Evolutionary conservation across 2,329 filamentous ascomycete genomes (phyloP).

Genomic region (Fusarium burgessii): DNA sequence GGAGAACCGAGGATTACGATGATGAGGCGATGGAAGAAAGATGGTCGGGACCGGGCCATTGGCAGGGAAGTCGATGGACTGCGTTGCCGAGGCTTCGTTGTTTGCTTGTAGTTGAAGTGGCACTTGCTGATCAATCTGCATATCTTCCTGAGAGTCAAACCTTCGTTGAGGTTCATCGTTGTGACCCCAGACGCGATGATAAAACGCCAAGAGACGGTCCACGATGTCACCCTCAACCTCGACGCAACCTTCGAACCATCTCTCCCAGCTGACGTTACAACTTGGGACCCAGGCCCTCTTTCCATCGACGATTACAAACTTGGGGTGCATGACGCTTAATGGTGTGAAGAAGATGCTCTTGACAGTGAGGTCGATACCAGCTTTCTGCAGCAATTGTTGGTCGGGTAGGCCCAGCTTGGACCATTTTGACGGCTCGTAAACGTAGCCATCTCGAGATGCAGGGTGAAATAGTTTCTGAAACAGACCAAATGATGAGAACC

Average conservation of each 20-base stretch:
- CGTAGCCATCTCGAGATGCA: constrained; percentile 69
- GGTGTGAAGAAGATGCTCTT: constrained; percentile 85
- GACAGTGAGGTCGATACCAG: constrained; percentile 74
- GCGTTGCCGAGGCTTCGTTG: constrained; percentile 46
- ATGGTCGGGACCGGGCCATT: constrained; percentile 62
- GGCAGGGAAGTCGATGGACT: constrained; percentile 45
- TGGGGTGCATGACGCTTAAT: constrained; percentile 89
- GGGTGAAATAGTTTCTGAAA: constrained; percentile 82
- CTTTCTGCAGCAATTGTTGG: constrained; percentile 61
- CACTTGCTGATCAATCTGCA: too few species aligned
- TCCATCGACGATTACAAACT: constrained; percentile 81
- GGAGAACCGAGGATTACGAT: constrained; percentile 73
- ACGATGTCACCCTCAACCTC: constrained; percentile 74
- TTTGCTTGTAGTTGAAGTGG: neutral
- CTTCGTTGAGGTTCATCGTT: constrained; percentile 29
- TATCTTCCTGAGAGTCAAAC: neutral
- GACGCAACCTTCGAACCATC: constrained; percentile 86
- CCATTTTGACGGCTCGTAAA: constrained; percentile 73
- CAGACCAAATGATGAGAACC: constrained; percentile 79
- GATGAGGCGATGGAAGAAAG: constrained; percentile 80
- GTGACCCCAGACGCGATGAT: constrained; percentile 73
- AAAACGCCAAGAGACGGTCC: constrained; percentile 73
- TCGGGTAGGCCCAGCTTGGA: constrained; percentile 72
- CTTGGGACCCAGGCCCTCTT: constrained; percentile 76
- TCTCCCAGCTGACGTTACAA: constrained; percentile 88